Evolutionary conservation across 1,284 basidiomycete genomes (phyloP).

Genomic region (Ustilago crameri): DNA sequence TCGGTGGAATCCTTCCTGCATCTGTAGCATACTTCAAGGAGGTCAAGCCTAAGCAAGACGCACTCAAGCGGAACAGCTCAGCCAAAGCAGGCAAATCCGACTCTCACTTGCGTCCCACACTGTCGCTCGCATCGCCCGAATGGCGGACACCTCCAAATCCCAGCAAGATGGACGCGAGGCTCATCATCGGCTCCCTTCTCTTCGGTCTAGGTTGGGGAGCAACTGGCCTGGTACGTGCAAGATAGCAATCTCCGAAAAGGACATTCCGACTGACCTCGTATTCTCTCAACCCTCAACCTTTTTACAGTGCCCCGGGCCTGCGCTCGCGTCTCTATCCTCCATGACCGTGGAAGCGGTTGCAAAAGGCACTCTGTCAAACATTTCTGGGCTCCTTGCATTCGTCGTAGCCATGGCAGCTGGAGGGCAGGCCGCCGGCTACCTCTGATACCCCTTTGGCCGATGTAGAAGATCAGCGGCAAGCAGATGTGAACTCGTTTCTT

Average conservation of each 20-base stretch:
- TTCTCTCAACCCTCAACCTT: too few species aligned
- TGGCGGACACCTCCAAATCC: constrained; percentile 56
- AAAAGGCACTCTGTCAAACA: constrained; percentile 6
- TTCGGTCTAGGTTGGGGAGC: constrained; percentile 67
- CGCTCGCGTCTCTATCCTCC: constrained; percentile 36
- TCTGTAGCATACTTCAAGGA: constrained; percentile 64
- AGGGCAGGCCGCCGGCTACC: constrained; percentile 25
- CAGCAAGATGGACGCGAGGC: constrained; percentile 42
- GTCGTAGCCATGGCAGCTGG: constrained; percentile 43
- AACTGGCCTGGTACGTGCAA: constrained; percentile 43
- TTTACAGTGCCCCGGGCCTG: constrained; percentile 48
- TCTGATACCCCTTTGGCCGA: constrained; percentile 7
- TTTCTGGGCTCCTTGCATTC: constrained; percentile 15
- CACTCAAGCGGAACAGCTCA: constrained; percentile 5
- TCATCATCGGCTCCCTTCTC: constrained; percentile 56
- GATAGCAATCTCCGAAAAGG: neutral
- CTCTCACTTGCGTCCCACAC: constrained; percentile 11
- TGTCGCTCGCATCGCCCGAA: constrained; percentile 36
- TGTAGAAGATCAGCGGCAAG: too few species aligned
- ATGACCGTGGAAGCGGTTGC: constrained; percentile 4
- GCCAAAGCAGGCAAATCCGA: constrained; percentile 18
- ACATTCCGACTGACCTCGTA: neutral
- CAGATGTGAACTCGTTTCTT: neutral
- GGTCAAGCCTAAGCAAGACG: constrained; percentile 45
- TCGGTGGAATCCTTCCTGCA: constrained; percentile 70